A percentile compares a stretch with the other conserved stretches of the same genome.
These are phyloP conservation scores for Pezicula neosporulosa DNA, from an alignment of 2,329 filamentous ascomycete genomes.

Conservation along the genomic window DNA sequence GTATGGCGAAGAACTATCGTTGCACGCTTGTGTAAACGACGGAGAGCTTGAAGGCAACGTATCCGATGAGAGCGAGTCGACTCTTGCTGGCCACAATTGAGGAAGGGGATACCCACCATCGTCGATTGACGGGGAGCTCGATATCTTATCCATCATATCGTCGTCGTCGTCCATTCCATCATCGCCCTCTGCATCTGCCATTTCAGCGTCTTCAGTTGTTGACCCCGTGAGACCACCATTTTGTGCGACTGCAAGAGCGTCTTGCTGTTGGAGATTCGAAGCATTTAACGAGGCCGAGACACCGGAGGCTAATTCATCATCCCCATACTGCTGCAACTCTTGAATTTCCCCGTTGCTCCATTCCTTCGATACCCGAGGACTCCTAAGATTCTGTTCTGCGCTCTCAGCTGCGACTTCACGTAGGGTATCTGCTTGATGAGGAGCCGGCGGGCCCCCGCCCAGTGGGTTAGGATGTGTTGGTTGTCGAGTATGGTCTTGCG, in stretches of 20 bases:
- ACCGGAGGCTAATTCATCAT: slow-evolving; percentile 39
- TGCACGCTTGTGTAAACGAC: slow-evolving; percentile 27
- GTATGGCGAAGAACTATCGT: slow-evolving; percentile 28
- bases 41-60: slow-evolving; percentile 8
- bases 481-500: slow-evolving; percentile 71
- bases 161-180: slow-evolving; percentile 69
- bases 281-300: slow-evolving; percentile 36
- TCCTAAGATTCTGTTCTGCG: slow-evolving; percentile 66
- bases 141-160: slow-evolving; percentile 98
- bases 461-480: slow-evolving; percentile 45
- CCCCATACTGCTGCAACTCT: slow-evolving; percentile 33
- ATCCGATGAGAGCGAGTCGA: slow-evolving; percentile 21
- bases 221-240: slow-evolving; percentile 52
- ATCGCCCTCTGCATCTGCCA: slow-evolving; percentile 65
- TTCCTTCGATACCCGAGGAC: slow-evolving; percentile 56
- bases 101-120: slow-evolving; percentile 76
- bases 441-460: slow-evolving; percentile 48
- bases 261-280: slow-evolving; percentile 42
- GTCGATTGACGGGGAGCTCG: slow-evolving; percentile 96
- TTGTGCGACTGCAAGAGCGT: slow-evolving; percentile 57
- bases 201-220: slow-evolving; percentile 55
- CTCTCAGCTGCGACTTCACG: slow-evolving; percentile 76
- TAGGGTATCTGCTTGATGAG: slow-evolving; percentile 83
- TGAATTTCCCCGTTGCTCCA: slow-evolving; percentile 35
- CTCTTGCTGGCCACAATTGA: slow-evolving; percentile 24